phyloP scores from a whole-genome alignment of 2,329 filamentous ascomycete species.

The Diaporthe amygdali region DNA sequence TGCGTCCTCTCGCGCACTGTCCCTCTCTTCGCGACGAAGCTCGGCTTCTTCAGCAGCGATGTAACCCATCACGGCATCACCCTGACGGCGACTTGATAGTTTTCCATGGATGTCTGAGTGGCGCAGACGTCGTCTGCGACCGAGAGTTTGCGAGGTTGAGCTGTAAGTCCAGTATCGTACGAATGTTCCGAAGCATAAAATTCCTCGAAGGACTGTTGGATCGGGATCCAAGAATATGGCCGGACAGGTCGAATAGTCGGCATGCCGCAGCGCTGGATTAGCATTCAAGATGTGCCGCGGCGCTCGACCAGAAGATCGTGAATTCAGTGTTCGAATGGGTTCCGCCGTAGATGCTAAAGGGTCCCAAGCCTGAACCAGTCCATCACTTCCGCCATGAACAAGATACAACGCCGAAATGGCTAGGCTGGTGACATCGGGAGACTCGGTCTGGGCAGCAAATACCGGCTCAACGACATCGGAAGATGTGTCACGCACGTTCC shows the following conservation, averaged over 20 bases:
- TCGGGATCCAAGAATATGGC: constrained; percentile 89
- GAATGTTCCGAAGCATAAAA: constrained; percentile 85
- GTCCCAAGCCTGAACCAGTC: constrained; percentile 96
- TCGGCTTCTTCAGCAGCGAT: constrained; percentile 88
- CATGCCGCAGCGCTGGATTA: constrained; percentile 65
- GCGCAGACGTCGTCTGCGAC: constrained; percentile 79
- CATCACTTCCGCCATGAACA: constrained; percentile 92
- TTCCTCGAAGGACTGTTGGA: constrained; percentile 81
- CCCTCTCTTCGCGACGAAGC: constrained; percentile 74
- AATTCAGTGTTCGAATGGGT: constrained; percentile 86
- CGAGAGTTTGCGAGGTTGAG: constrained; percentile 76
- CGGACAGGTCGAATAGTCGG: constrained; percentile 81
- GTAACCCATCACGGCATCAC: constrained; percentile 76
- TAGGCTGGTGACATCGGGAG: constrained; percentile 82
- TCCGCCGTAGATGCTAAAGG: constrained; percentile 80
- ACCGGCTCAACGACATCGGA: constrained; percentile 70
- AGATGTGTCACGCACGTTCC: constrained; percentile 77
- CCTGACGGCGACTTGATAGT: constrained; percentile 55
- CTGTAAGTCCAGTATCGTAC: constrained; percentile 95
- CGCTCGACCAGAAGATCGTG: constrained; percentile 80
- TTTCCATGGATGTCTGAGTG: constrained; percentile 67
- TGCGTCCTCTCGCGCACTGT: constrained; percentile 69
- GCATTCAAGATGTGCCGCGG: constrained; percentile 70
- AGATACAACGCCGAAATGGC: constrained; percentile 86
- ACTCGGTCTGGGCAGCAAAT: constrained; percentile 88